Evolutionary conservation across 495 filamentous ascomycete species (phyloP), one percentile per base, ranked within the genome.

Genomic region (Evansstolkia leycettana): DNA sequence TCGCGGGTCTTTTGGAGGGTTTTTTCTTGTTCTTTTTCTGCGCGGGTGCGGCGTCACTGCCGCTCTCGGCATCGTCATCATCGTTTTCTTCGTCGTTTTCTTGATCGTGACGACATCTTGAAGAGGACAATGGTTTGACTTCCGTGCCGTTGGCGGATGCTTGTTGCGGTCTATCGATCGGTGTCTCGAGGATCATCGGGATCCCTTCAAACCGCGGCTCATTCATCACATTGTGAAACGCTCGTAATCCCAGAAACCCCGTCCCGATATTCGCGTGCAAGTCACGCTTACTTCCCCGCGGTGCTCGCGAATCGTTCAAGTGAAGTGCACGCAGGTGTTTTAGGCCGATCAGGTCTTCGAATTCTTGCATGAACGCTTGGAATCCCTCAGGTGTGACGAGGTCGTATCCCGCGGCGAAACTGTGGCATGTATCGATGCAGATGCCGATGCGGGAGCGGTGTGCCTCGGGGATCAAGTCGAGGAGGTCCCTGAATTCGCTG

Each of bases 391-490:
- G 79, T 0, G 78, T 70, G 37, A 81, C 75, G 24, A 98, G 68
- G 58, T 98, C 90, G 54, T 96, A 92, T 5, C 90, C 90, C 0
- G 84, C 87, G 6, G 87, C 78, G 49, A 95, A 95, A 45, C 85
- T 73, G 62, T 98, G 90, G 61, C 89, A 95, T 3, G 90, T 96
- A 51, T 98, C 90, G 27, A 98, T 74, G 58, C 90, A 98, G 24
- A 98, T 84, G 19, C 90, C 90, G 8, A 98, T 80, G n/a, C 90
- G 76, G 14, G 67, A 50, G 57, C 95, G 94, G 54, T 90, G 70
- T 15, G 82, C 71, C 15, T 50, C 32, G 0, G 60, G 59, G 23
- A 95, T 76, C 0, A 71, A 67, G 17, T 65, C 67, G 43, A 98
- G 86, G 35, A 95, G 82, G 47, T 84, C 82, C 11, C 77, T 69